Evolutionary conservation across 306 rosid species (phyloP).

Genomic region (Quercus suber): DNA sequence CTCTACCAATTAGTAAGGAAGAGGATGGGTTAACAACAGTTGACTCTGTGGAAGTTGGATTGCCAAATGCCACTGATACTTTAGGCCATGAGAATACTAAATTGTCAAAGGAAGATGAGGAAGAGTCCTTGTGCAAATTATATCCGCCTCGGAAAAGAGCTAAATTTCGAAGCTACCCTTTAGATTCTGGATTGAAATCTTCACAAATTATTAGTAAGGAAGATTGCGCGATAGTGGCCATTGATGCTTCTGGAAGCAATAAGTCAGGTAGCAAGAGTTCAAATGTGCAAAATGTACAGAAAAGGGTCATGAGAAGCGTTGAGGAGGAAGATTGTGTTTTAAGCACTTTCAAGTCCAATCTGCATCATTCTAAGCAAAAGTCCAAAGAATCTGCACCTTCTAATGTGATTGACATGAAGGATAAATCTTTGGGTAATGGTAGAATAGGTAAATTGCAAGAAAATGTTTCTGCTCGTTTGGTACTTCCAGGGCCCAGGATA

Average conservation of each 20-base stretch:
- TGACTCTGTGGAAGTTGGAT: background rate
- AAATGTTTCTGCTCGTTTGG: background rate
- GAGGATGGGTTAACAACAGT: background rate
- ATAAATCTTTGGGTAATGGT: background rate
- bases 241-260: background rate
- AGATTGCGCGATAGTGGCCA: background rate
- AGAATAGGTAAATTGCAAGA: background rate
- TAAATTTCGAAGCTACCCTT: background rate
- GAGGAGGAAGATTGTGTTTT: background rate
- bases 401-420: background rate
- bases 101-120: background rate
- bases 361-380: background rate
- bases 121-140: background rate
- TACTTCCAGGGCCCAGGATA: background rate
- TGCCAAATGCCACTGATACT: background rate
- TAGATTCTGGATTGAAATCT: background rate
- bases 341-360: background rate
- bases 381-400: background rate
- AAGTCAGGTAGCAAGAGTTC: background rate
- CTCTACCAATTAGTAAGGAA: background rate
- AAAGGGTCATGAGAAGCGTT: background rate
- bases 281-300: background rate
- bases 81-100: background rate
- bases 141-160: too few relatives aligned
- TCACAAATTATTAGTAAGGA: background rate